These are phyloP conservation scores for Neolentinus lepideus DNA, from an alignment of 1,284 basidiomycete species.

Conservation along the genomic window DNA sequence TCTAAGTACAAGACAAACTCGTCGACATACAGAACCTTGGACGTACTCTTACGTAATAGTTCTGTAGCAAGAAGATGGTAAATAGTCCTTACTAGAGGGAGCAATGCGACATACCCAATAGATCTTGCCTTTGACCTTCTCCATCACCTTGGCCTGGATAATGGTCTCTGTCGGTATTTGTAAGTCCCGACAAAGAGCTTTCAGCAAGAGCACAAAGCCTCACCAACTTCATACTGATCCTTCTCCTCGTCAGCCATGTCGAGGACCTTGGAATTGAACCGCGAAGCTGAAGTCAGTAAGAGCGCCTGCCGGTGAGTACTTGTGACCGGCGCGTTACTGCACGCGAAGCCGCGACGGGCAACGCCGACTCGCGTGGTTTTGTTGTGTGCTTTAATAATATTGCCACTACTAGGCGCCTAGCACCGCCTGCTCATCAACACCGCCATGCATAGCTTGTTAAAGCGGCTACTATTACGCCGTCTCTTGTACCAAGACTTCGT, in stretches of 20 bases:
- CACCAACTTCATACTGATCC: slow-evolving; percentile 64
- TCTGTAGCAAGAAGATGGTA: slow-evolving; percentile 24
- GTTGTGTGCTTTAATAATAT: background rate
- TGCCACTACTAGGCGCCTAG: background rate
- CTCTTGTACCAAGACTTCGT: background rate
- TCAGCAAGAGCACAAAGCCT: slow-evolving; percentile 20
- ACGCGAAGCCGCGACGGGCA: background rate
- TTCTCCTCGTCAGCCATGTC: slow-evolving; percentile 21
- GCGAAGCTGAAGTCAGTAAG: background rate
- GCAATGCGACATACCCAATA: slow-evolving; percentile 31
- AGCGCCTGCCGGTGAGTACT: slow-evolving; percentile 3
- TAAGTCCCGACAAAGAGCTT: background rate
- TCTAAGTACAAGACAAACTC: slow-evolving; percentile 5
- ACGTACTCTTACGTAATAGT: slow-evolving; percentile 57
- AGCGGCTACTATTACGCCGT: background rate
- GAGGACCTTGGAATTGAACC: slow-evolving; percentile 1
- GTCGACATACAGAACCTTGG: background rate
- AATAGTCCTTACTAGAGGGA: background rate
- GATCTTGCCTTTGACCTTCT: slow-evolving; percentile 30
- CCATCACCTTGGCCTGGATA: slow-evolving; percentile 32
- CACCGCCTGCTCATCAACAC: background rate
- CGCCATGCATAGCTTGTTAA: slow-evolving; percentile 1
- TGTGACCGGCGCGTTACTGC: background rate
- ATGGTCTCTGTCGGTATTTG: slow-evolving; percentile 39
- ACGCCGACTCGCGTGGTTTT: background rate